phyloP scores from a whole-genome alignment of 441 rosid species.

The Populus hybrid region DNA sequence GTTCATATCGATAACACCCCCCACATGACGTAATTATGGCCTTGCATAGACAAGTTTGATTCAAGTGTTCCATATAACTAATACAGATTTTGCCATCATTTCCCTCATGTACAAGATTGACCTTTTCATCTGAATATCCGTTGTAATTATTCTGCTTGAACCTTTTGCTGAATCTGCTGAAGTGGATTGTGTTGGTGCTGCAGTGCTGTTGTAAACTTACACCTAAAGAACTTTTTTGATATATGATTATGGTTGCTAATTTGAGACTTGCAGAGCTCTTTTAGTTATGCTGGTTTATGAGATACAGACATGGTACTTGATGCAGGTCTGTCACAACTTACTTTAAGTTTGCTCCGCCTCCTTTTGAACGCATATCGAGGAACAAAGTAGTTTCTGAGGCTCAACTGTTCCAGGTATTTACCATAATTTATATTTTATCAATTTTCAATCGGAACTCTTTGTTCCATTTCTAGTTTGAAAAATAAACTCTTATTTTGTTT shows the following conservation, averaged over 20 bases:
- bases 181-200: background rate
- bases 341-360: slow-evolving; percentile 82
- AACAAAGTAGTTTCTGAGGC: slow-evolving; percentile 19
- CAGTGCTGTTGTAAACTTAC: background rate
- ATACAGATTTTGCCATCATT: background rate
- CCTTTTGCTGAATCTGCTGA: background rate
- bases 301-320: slow-evolving; percentile 12
- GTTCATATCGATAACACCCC: background rate
- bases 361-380: slow-evolving; percentile 62
- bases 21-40: background rate
- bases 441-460: background rate
- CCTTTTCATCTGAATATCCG: background rate
- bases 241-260: background rate
- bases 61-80: background rate
- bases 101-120: background rate
- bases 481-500: background rate
- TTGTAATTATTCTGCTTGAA: background rate
- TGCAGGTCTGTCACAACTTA: slow-evolving; percentile 69
- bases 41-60: background rate
- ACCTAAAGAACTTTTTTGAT: background rate
- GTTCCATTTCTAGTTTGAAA: background rate
- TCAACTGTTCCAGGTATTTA: slow-evolving; percentile 48
- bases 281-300: background rate
- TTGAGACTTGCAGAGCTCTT: background rate
- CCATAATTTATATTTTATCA: background rate